Evolutionary conservation across 1,139 yeast species (phyloP).

Genomic region (Yamadazyma taylorii): DNA sequence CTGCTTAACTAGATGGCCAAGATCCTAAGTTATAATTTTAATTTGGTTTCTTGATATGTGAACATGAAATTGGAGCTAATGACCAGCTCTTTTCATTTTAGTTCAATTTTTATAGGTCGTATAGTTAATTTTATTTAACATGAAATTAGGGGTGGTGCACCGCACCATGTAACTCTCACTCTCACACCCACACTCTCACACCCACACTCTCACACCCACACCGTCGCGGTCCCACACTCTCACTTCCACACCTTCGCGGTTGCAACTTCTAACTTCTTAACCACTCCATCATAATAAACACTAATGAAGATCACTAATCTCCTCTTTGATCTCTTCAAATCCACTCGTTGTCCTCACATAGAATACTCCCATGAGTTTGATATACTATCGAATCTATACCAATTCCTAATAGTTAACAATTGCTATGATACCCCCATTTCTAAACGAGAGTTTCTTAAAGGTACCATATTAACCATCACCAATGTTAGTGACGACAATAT

Average conservation of each 20-base stretch:
- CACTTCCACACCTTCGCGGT: too few species aligned
- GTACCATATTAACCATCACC: not conserved
- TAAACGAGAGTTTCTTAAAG: not conserved
- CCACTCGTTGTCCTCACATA: not conserved
- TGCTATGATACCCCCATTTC: not conserved
- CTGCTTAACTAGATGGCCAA: conserved; percentile 25
- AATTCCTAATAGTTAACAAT: not conserved
- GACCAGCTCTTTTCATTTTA: conserved; percentile 12
- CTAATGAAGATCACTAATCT: conserved; percentile 1
- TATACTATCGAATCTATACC: not conserved
- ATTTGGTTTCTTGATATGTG: conserved; percentile 3
- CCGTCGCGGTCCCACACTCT: too few species aligned
- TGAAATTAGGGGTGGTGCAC: too few species aligned
- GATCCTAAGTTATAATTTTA: conserved; percentile 5
- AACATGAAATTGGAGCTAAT: not conserved
- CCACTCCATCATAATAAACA: not conserved
- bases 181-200: too few species aligned
- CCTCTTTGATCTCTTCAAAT: not conserved
- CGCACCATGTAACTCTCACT: too few species aligned
- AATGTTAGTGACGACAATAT: not conserved
- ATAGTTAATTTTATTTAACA: not conserved
- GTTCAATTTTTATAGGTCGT: conserved; percentile 6
- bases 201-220: too few species aligned
- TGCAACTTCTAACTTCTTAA: not conserved
- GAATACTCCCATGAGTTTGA: not conserved